Evolutionary conservation across 768 basidiomycete species (phyloP).

Genomic region (Psilocybe cubensis): DNA sequence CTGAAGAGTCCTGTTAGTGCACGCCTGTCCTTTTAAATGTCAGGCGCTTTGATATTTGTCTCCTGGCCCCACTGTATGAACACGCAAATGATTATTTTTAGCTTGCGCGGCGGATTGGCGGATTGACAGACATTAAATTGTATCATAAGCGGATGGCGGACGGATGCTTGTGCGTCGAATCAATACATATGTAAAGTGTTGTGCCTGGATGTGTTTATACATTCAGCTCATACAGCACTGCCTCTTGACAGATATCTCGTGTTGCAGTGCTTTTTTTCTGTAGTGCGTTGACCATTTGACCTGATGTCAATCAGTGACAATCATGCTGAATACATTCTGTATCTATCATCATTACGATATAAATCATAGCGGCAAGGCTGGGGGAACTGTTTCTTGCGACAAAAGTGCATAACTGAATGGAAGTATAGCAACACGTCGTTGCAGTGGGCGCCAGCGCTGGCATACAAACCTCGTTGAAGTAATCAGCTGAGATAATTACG

Average conservation of each 20-base stretch:
- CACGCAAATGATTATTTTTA: not conserved
- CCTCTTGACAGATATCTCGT: not conserved
- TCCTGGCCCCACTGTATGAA: not conserved
- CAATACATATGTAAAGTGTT: not conserved
- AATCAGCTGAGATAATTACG: no score
- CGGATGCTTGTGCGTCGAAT: not conserved
- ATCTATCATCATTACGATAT: no score
- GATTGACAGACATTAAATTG: not conserved
- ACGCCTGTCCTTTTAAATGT: conserved; percentile 3
- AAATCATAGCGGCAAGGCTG: no score
- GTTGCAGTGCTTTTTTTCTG: not conserved
- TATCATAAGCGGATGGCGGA: not conserved
- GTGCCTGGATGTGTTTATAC: not conserved
- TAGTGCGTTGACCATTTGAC: not conserved
- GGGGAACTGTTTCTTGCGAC: no score
- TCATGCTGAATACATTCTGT: not conserved
- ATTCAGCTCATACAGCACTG: not conserved
- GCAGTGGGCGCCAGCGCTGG: no score
- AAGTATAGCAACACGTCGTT: no score
- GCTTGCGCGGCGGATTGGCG: no score
- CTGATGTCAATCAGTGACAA: no score
- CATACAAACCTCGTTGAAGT: no score
- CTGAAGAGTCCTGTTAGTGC: conserved; percentile 11
- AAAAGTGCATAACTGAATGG: no score
- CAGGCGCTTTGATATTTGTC: not conserved